Conservation (phyloP, 73 alveolate genomes). For the Tetrahymena thermophila region DNA sequence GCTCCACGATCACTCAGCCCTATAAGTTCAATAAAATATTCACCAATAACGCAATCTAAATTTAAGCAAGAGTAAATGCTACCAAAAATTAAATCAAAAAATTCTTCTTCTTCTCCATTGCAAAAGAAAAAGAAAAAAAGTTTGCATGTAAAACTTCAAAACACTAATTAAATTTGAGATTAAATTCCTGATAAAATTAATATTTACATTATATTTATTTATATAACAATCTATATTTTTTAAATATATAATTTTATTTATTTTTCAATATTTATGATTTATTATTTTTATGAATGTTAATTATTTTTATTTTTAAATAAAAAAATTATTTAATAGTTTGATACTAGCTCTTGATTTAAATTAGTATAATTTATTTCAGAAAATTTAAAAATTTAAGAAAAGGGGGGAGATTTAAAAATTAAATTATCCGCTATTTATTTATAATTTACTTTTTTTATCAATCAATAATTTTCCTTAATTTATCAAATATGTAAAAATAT, state of each 20-base stretch:
- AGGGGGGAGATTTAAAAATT: background rate
- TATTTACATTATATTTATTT: no score
- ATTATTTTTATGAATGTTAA: no score
- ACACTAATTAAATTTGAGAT: background rate
- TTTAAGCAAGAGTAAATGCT: background rate
- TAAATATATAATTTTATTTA: no score
- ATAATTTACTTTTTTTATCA: no score
- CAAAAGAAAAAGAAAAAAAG: background rate
- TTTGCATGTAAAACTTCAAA: background rate
- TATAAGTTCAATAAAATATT: background rate
- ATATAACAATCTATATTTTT: no score
- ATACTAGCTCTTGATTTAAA: background rate
- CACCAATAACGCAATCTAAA: background rate
- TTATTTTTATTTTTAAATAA: no score
- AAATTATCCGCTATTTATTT: background rate
- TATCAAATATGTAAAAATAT: background rate
- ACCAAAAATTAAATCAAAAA: background rate
- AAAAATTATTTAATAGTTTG: no score
- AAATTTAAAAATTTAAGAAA: background rate
- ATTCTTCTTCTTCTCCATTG: background rate
- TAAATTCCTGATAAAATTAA: background rate
- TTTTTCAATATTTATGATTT: background rate
- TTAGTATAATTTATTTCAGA: background rate
- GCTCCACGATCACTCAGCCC: background rate
- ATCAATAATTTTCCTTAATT: no score